These are phyloP conservation scores for Vanderwaltozyma tropicalis DNA, from an alignment of 805 yeast genomes.

Conservation along the genomic window DNA sequence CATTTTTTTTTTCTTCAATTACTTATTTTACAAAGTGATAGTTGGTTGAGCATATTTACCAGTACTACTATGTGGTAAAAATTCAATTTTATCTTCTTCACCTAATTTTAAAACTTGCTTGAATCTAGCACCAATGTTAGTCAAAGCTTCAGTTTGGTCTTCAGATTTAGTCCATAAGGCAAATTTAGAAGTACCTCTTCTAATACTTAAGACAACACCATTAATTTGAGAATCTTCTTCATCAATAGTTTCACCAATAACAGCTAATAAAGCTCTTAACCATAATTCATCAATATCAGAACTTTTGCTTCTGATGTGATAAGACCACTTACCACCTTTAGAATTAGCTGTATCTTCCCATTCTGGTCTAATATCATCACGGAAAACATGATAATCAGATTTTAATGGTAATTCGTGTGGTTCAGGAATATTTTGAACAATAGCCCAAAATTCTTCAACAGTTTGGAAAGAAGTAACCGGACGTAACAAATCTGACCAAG, in stretches of 20 bases:
- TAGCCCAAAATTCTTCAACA: constrained; percentile 99
- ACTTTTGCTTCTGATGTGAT: constrained; percentile 54
- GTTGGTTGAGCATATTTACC: constrained; percentile 27
- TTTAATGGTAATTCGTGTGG: constrained; percentile 84
- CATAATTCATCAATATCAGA: constrained; percentile 77
- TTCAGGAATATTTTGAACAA: constrained; percentile 84
- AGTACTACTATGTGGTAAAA: constrained; percentile 32
- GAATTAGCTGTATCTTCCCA: constrained; percentile 91
- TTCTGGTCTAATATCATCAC: constrained; percentile 91
- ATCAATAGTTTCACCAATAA: constrained; percentile 91
- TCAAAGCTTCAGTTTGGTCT: constrained; percentile 50
- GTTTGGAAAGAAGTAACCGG: constrained; percentile 85
- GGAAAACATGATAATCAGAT: constrained; percentile 91
- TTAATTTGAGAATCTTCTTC: constrained; percentile 78
- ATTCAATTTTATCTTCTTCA: constrained; percentile 71
- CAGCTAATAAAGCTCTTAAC: constrained; percentile 80
- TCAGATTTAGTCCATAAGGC: constrained; percentile 90
- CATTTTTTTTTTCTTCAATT: not conserved
- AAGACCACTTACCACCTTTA: constrained; percentile 92
- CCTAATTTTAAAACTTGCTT: constrained; percentile 72
- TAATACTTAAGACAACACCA: constrained; percentile 85
- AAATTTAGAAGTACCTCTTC: constrained; percentile 72
- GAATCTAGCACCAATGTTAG: constrained; percentile 74
- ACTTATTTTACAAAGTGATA: constrained; percentile 22
- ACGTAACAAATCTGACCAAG: constrained; percentile 87